A percentile compares a stretch with the other conserved stretches of the same genome.
phyloP scores from a whole-genome alignment of 2,329 filamentous ascomycete species.

The Trichophyton simii region DNA sequence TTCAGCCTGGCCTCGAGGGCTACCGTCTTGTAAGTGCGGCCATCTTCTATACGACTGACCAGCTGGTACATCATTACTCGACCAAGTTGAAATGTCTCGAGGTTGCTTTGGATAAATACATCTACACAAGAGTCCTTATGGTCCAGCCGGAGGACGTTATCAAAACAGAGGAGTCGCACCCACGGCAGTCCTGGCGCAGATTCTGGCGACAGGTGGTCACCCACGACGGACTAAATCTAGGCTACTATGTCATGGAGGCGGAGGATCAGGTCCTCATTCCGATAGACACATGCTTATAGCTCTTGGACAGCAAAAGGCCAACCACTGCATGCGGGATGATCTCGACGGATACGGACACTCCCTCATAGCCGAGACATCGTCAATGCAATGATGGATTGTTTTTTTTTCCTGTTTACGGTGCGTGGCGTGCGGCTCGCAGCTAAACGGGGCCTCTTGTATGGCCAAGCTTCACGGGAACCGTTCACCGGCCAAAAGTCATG shows the following conservation, averaged over 20 bases:
- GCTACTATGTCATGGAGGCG: not conserved
- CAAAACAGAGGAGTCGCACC: not conserved
- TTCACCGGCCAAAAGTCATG: not conserved
- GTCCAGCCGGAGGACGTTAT: not conserved
- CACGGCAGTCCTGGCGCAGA: not conserved
- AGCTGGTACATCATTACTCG: not conserved
- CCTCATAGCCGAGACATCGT: not conserved
- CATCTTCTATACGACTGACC: not conserved
- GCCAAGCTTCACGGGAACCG: not conserved
- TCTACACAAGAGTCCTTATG: not conserved
- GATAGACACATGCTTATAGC: constrained; percentile 1
- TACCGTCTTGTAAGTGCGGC: not conserved
- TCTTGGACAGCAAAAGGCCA: no score
- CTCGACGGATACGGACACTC: no score
- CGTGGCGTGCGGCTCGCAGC: not conserved
- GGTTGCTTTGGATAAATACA: not conserved
- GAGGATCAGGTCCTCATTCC: not conserved
- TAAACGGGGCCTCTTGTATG: not conserved
- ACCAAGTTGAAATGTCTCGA: not conserved
- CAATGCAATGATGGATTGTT: not conserved
- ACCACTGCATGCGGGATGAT: no score
- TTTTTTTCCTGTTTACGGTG: not conserved
- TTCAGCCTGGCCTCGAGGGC: not conserved
- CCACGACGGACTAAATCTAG: not conserved
- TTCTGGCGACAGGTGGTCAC: not conserved